Base-by-base conservation (phyloP, 495 filamentous ascomycete genomes). In the Aspergillus nidulans region DNA sequence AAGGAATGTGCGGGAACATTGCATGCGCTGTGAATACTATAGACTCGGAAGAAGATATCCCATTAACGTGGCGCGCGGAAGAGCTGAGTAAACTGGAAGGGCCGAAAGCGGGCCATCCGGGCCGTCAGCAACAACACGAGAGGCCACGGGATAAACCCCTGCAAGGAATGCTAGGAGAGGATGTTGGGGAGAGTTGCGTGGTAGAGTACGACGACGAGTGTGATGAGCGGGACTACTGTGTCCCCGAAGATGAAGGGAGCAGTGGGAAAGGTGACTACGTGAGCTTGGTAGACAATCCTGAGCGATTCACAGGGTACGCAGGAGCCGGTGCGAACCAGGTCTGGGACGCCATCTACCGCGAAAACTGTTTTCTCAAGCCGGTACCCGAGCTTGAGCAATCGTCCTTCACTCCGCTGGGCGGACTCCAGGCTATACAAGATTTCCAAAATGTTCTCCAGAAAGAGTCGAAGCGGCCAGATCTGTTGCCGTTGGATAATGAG, bases 121-220 rank as follows among this genome's bases (percentile, higher is more conserved):
- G 85, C 3, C 87, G 81, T 63, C 81, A 81, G 55, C 73, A 84
- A 32, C 89, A 91, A 56, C 74, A 76, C 55, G 84, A 89, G 64
- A 70, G 81, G 36, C 78, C 83, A n/a, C 83, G 80, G 25, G 64
- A 85, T 58, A 77, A 81, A 56, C 94, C 94, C 13, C 76, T 98
- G 16, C 83, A 88, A 63, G 95, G 92, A 3, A 78, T 82, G 64
- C 74, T 98, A 32, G 94, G 94, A 28, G 88, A 91, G 46, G 77
- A 86, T 49, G 92, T 95, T 8, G 90, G 89, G 18, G 94, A 98
- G 72, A 96, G 89, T 63, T 98, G 94, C 69, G 89, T 98, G 39
- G 85, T 97, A 1, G 94, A 98, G 69, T 95, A 94, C 65, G 94
- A 97, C 62, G 95, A 97, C 61, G 94, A 98, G 67, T 97, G 94